Evolutionary conservation across 345 rosid species (phyloP).

Genomic region (Brassica nigra): DNA sequence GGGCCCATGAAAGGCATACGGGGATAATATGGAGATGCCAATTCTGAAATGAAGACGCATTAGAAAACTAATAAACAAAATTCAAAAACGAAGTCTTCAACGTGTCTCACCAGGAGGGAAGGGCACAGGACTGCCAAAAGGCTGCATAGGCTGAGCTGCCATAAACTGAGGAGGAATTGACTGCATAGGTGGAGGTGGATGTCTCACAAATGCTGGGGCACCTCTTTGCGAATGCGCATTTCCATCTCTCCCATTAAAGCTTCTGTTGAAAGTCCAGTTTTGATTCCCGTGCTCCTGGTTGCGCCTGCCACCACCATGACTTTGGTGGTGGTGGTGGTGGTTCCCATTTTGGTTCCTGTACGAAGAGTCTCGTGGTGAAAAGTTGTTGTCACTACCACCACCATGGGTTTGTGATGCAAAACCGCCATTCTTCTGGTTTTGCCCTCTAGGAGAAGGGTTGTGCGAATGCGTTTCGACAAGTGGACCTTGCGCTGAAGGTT

Average conservation of each 20-base stretch:
- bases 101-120: constrained; percentile 61
- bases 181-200: constrained; percentile 58
- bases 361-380: constrained; percentile 49
- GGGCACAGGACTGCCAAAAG: constrained; percentile 55
- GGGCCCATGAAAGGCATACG: constrained; percentile 50
- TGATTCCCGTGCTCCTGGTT: constrained; percentile 71
- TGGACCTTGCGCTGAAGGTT: constrained; percentile 35
- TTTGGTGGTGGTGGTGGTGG: constrained; percentile 48
- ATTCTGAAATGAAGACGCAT: constrained; percentile 47
- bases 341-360: constrained; percentile 69
- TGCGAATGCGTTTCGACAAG: constrained; percentile 21
- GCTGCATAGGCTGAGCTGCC: constrained; percentile 51
- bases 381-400: constrained; percentile 59
- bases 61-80: constrained; percentile 18
- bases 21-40: constrained; percentile 57
- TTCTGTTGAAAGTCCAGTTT: constrained; percentile 57
- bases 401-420: constrained; percentile 52
- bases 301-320: constrained; percentile 75
- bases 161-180: constrained; percentile 51
- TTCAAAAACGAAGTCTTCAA: constrained; percentile 18
- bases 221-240: constrained; percentile 65
- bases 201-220: constrained; percentile 60
- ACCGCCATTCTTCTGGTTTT: constrained; percentile 57
- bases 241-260: constrained; percentile 64
- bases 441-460: constrained; percentile 42